phyloP scores from a whole-genome alignment of 2,329 filamentous ascomycete species.

The Curvularia eragrostidis region DNA sequence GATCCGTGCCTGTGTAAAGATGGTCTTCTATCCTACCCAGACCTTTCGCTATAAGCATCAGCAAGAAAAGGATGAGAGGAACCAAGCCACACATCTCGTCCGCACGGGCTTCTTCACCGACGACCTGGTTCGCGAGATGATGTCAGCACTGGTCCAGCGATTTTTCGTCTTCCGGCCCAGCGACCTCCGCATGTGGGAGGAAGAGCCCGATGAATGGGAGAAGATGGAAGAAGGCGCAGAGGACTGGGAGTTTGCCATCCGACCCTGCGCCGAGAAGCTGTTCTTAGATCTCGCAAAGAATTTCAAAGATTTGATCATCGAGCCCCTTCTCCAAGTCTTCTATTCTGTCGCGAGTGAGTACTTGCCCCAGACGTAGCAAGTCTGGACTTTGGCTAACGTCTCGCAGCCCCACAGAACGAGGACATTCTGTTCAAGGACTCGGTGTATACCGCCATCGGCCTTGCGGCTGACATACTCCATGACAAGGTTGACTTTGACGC shows the following conservation, averaged over 20 bases:
- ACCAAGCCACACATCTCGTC: conserved; percentile 70
- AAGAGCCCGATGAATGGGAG: conserved; percentile 96
- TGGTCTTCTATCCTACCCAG: conserved; percentile 80
- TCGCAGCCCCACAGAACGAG: conserved; percentile 61
- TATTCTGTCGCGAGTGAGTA: conserved; percentile 72
- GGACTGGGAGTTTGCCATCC: conserved; percentile 85
- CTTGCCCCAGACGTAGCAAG: neutral
- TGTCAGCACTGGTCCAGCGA: conserved; percentile 82
- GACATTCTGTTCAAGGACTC: conserved; percentile 90
- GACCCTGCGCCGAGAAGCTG: conserved; percentile 90
- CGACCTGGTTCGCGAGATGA: conserved; percentile 78
- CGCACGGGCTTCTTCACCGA: conserved; percentile 77
- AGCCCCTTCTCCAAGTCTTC: conserved; percentile 84
- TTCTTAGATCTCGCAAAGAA: conserved; percentile 91
- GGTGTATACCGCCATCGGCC: conserved; percentile 89
- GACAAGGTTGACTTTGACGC: conserved; percentile 81
- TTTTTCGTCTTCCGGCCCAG: conserved; percentile 86
- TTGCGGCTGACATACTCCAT: conserved; percentile 79
- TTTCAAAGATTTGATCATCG: conserved; percentile 81
- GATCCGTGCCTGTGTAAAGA: conserved; percentile 80
- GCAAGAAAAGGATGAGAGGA: conserved; percentile 77
- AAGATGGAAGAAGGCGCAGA: conserved; percentile 84
- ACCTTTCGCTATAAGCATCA: conserved; percentile 83
- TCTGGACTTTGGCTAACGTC: conserved; percentile 24
- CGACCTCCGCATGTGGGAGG: conserved; percentile 90